A percentile compares a stretch with the other conserved stretches of the same genome.
phyloP scores from a whole-genome alignment of 2,329 filamentous ascomycete species.

The Rhynchosporium graminicola region DNA sequence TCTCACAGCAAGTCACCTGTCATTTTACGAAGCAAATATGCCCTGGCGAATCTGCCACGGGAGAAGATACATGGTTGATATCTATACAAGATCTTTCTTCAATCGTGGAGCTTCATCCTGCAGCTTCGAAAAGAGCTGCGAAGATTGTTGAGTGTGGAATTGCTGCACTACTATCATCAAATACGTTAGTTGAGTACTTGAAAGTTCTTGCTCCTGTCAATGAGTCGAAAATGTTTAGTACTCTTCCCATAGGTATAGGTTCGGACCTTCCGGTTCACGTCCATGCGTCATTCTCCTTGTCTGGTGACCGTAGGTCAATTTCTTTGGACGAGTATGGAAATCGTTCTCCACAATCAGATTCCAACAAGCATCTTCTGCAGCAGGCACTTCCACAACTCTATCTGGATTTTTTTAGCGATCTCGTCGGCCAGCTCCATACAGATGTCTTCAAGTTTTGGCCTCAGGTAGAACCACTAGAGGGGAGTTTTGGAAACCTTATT shows the following conservation, averaged over 20 bases:
- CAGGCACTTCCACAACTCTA: slow-evolving; percentile 34
- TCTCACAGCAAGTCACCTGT: slow-evolving; percentile 21
- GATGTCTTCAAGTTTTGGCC: slow-evolving; percentile 34
- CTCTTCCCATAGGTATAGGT: slow-evolving; percentile 29
- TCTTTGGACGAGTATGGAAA: slow-evolving; percentile 25
- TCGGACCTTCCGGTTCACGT: slow-evolving; percentile 37
- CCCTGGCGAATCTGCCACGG: background rate
- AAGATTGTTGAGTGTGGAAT: slow-evolving; percentile 33
- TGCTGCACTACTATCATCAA: slow-evolving; percentile 26
- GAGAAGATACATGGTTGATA: slow-evolving; percentile 31
- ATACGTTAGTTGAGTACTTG: background rate
- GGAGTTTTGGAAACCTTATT: slow-evolving; percentile 23
- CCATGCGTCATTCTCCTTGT: slow-evolving; percentile 39
- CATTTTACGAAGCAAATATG: slow-evolving; percentile 13
- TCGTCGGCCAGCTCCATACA: slow-evolving; percentile 20
- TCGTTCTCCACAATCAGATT: slow-evolving; percentile 26
- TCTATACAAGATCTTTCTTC: slow-evolving; percentile 27
- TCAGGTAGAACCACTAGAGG: slow-evolving; percentile 15
- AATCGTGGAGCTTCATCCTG: slow-evolving; percentile 18
- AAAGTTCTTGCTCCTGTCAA: background rate
- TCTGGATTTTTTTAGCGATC: slow-evolving; percentile 30
- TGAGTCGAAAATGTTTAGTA: slow-evolving; percentile 28
- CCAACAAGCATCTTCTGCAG: slow-evolving; percentile 35
- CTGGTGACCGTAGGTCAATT: slow-evolving; percentile 37
- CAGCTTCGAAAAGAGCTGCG: slow-evolving; percentile 24